Base-by-base conservation (phyloP, 2,329 filamentous ascomycete species). In the Alternaria rosae region DNA sequence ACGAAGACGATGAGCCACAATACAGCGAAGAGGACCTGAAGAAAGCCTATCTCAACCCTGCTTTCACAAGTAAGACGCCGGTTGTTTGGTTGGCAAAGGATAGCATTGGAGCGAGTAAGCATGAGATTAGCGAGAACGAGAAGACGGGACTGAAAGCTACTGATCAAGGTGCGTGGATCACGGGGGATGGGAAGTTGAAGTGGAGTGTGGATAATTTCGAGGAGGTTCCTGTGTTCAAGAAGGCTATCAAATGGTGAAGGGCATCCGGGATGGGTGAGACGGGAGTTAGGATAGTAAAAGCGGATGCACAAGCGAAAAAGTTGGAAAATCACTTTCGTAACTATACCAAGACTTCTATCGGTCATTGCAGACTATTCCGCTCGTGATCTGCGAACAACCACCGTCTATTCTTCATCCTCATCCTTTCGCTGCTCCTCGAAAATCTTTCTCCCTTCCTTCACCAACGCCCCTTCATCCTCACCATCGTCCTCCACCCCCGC, bases 31-130 rank as follows among this genome's bases (percentile, higher is more conserved):
- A 77, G 5, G 71, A 74, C 26, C 7, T 78, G 8, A 70, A 71
- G 30, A 79, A 75, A 48, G 77, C 76, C 26, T 79, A 79, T 52
- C 47, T 75, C 23, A 73, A 79, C 51, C 77, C 77, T 4, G 76
- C 72, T 28, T 75, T 75, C 25, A 73, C 74, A n/a, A 76, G 71
- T 43, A 66, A 66, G 43, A 76, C 75, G 42, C 75, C 77, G 0
- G 30, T 75, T n/a, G 65, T 78, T 8, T 79, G 77, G 76, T 25
- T 79, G 17, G 70, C 76, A 17, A 73, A 61, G 50, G 77, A 79
- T 44, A 63, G 66, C 17, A 73, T 76, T 59, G 74, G 75, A 13
- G 74, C 75, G 6, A 77, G 70, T 44, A 73, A 76, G 61, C 71
- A 65, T 7, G 75, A 77, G 51, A 66, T 76, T 10, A 60, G 64